Conservation (phyloP, 1,139 yeast species). For the Sugiyamaella xylanicola region DNA sequence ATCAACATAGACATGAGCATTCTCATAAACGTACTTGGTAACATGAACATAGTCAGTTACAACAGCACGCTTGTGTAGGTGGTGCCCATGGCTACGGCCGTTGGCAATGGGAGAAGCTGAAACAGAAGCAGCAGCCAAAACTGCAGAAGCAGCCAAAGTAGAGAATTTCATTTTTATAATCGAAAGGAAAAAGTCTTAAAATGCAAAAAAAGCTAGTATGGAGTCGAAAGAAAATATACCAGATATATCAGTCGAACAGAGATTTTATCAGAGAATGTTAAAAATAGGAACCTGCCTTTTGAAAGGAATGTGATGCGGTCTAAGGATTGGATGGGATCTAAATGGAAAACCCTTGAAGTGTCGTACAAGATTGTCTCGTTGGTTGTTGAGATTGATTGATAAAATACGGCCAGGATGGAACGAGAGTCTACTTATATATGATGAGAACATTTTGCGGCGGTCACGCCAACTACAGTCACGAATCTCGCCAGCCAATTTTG, state of each 20-base stretch:
- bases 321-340: constrained; percentile 8
- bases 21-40: constrained; percentile 40
- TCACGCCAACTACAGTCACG: not conserved
- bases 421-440: not conserved
- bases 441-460: not conserved
- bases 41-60: constrained; percentile 41
- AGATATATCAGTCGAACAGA: constrained; percentile 8
- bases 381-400: not conserved
- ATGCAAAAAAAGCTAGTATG: not conserved
- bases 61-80: constrained; percentile 34
- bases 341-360: not conserved
- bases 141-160: constrained; percentile 19
- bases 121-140: constrained; percentile 18
- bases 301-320: constrained; percentile 7
- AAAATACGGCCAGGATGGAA: not conserved
- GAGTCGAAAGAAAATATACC: constrained; percentile 12
- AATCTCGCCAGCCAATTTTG: constrained; percentile 13
- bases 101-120: constrained; percentile 20
- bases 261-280: not conserved
- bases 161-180: constrained; percentile 24
- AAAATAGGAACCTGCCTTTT: constrained; percentile 17
- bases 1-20: constrained; percentile 43
- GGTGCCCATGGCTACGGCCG: constrained; percentile 11
- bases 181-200: not conserved
- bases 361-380: no score